phyloP scores from a whole-genome alignment of 202 grass and related monocot species.

The Cymbopogon flexuosus region DNA sequence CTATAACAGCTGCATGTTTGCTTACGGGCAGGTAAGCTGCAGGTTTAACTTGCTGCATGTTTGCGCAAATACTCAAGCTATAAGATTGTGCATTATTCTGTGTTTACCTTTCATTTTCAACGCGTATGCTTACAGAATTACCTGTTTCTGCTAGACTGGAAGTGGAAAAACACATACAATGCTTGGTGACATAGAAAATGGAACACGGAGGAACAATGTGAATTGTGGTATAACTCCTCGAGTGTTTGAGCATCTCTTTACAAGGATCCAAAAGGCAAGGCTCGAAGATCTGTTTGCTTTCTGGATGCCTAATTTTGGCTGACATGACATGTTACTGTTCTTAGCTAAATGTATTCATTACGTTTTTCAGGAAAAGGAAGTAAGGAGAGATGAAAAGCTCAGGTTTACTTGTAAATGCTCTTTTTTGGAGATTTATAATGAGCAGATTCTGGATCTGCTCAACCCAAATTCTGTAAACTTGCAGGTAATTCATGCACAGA shows the following conservation, averaged over 20 bases:
- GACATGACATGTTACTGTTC: neutral
- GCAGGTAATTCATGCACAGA: slow-evolving; percentile 45
- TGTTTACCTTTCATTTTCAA: slow-evolving; percentile 2
- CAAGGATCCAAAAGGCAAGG: slow-evolving; percentile 79
- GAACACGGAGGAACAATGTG: slow-evolving; percentile 74
- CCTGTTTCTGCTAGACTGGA: slow-evolving; percentile 62
- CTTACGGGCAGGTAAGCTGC: slow-evolving; percentile 82
- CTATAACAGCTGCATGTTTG: slow-evolving; percentile 98
- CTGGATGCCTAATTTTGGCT: neutral
- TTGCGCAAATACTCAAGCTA: neutral
- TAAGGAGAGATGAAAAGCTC: slow-evolving; percentile 39
- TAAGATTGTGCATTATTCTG: neutral
- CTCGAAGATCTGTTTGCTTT: slow-evolving; percentile 37
- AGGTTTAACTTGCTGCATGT: neutral
- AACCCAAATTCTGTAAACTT: slow-evolving; percentile 76
- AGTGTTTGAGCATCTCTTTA: slow-evolving; percentile 95
- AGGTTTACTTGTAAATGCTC: slow-evolving; percentile 94
- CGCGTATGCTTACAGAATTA: neutral
- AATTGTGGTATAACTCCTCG: slow-evolving; percentile 96
- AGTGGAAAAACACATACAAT: slow-evolving; percentile 98
- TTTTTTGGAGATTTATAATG: slow-evolving; percentile 97
- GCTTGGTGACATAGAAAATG: slow-evolving; percentile 95
- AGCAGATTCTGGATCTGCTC: slow-evolving; percentile 89
- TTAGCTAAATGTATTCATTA: neutral
- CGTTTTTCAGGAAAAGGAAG: neutral